Evolutionary conservation across 1,284 basidiomycete species (phyloP).

Genomic region (Irpex lacteus): DNA sequence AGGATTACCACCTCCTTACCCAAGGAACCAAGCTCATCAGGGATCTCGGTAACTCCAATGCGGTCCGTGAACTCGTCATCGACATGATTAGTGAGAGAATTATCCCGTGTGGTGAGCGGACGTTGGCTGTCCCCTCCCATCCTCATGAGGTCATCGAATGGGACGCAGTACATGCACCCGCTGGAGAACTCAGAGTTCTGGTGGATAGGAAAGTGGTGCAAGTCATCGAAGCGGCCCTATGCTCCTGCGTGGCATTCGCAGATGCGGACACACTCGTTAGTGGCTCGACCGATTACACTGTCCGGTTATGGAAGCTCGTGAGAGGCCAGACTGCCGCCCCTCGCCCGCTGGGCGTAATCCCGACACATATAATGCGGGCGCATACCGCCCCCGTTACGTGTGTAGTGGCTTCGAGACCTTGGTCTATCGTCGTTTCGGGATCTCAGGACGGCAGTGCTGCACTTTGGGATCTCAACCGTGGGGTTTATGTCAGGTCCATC

Average conservation of each 20-base stretch:
- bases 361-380: slow-evolving; percentile 76
- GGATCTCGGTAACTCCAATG: slow-evolving; percentile 44
- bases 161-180: slow-evolving; percentile 38
- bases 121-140: slow-evolving; percentile 56
- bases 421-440: slow-evolving; percentile 85
- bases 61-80: slow-evolving; percentile 52
- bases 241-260: slow-evolving; percentile 75
- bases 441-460: slow-evolving; percentile 83
- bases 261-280: slow-evolving; percentile 72
- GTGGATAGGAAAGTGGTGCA: slow-evolving; percentile 69
- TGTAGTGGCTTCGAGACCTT: slow-evolving; percentile 74
- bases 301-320: slow-evolving; percentile 74
- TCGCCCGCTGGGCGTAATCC: slow-evolving; percentile 33
- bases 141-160: slow-evolving; percentile 73
- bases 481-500: slow-evolving; percentile 74
- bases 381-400: slow-evolving; percentile 70
- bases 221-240: slow-evolving; percentile 71
- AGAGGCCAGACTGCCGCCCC: slow-evolving; percentile 27
- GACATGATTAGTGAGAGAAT: slow-evolving; percentile 60
- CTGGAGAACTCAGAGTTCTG: slow-evolving; percentile 56
- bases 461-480: slow-evolving; percentile 89
- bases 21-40: slow-evolving; percentile 59
- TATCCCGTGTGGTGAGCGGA: slow-evolving; percentile 61
- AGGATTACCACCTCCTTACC: slow-evolving; percentile 64
- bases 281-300: slow-evolving; percentile 72